Conservation (phyloP, 768 basidiomycete genomes). For the Lactarius evosmus region DNA sequence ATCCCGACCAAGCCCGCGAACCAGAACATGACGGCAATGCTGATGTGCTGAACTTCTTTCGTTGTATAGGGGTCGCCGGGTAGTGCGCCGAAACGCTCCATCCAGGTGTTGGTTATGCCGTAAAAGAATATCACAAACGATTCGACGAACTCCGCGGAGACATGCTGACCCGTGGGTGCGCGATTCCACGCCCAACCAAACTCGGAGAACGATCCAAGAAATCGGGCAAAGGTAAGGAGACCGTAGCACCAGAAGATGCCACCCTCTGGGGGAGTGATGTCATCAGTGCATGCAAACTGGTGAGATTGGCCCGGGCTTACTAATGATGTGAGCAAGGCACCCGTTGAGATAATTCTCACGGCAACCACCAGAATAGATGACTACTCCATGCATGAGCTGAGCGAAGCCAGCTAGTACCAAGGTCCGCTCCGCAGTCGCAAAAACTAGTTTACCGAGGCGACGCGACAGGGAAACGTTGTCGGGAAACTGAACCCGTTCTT, state of each 20-base stretch:
- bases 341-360: slow-evolving; percentile 73
- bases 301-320: slow-evolving; percentile 42
- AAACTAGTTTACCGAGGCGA: slow-evolving; percentile 46
- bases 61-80: slow-evolving; percentile 83
- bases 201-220: slow-evolving; percentile 82
- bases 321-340: slow-evolving; percentile 89
- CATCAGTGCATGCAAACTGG: slow-evolving; percentile 13
- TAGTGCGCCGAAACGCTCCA: slow-evolving; percentile 88
- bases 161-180: slow-evolving; percentile 41
- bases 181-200: slow-evolving; percentile 96
- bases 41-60: slow-evolving; percentile 91
- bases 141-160: slow-evolving; percentile 75
- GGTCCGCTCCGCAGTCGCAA: slow-evolving; percentile 54
- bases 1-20: slow-evolving; percentile 89
- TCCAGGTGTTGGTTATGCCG: slow-evolving; percentile 91
- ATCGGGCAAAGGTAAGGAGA: slow-evolving; percentile 86
- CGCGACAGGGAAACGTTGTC: slow-evolving; percentile 33
- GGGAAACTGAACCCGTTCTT: slow-evolving; percentile 34
- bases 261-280: slow-evolving; percentile 54
- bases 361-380: slow-evolving; percentile 85
- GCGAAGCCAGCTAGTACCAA: slow-evolving; percentile 72
- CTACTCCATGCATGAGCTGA: slow-evolving; percentile 65
- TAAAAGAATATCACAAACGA: slow-evolving; percentile 82
- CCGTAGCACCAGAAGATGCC: slow-evolving; percentile 93
- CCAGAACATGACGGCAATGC: slow-evolving; percentile 96